phyloP scores from a whole-genome alignment of 2,329 filamentous ascomycete genomes.

The Trichoderma sp. region DNA sequence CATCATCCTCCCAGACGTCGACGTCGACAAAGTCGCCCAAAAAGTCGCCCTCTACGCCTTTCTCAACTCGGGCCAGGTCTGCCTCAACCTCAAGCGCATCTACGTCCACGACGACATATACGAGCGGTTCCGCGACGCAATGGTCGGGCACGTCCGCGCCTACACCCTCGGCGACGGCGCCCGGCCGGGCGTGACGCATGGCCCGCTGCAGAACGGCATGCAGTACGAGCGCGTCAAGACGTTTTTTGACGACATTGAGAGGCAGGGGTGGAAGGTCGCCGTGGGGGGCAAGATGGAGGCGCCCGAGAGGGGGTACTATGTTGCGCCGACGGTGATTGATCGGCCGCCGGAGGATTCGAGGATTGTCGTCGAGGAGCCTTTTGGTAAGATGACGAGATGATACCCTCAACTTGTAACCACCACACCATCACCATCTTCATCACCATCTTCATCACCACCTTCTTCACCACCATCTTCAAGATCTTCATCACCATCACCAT shows the following conservation, averaged over 20 bases:
- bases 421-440: no score
- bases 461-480: no score
- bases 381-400: slow-evolving; percentile 31
- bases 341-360: slow-evolving; percentile 39
- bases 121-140: slow-evolving; percentile 52
- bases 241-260: slow-evolving; percentile 40
- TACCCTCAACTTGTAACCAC: no score
- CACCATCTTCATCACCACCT: no score
- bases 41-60: slow-evolving; percentile 48
- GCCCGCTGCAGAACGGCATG: slow-evolving; percentile 62
- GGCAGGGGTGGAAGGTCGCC: slow-evolving; percentile 36
- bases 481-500: no score
- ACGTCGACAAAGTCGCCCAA: slow-evolving; percentile 43
- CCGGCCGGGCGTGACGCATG: slow-evolving; percentile 48
- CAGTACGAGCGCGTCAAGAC: slow-evolving; percentile 47
- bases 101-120: slow-evolving; percentile 62
- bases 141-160: slow-evolving; percentile 51
- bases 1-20: slow-evolving; percentile 52
- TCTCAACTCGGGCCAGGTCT: slow-evolving; percentile 57
- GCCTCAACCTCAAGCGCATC: slow-evolving; percentile 60
- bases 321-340: slow-evolving; percentile 66
- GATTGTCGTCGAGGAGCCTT: slow-evolving; percentile 43
- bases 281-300: slow-evolving; percentile 42
- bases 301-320: slow-evolving; percentile 78
- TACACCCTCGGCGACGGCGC: slow-evolving; percentile 43